A percentile compares a stretch with the other conserved stretches of the same genome.
These are phyloP conservation scores for Silene noctiflora DNA, from an alignment of 179 eudicot species.

Conservation along the genomic window DNA sequence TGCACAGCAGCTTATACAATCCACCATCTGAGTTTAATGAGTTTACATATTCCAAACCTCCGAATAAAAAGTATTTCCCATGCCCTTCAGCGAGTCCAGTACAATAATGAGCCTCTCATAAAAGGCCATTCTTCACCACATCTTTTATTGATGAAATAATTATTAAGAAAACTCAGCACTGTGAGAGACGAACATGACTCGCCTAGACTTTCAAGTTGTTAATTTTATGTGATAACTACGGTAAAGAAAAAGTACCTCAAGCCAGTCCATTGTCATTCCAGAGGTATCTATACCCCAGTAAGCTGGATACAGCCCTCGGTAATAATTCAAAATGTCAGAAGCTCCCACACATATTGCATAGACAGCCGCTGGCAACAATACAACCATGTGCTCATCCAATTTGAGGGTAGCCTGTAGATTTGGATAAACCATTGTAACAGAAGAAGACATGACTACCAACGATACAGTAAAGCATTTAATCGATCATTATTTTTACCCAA, in stretches of 20 bases:
- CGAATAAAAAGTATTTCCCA: neutral
- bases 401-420: slow-evolving; percentile 46
- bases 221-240: neutral
- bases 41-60: slow-evolving; percentile 1
- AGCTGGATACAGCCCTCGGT: slow-evolving; percentile 28
- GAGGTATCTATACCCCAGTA: slow-evolving; percentile 32
- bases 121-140: neutral
- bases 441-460: slow-evolving; percentile 8
- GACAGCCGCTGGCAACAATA: slow-evolving; percentile 68
- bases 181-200: neutral
- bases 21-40: slow-evolving; percentile 4
- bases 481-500: neutral
- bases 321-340: slow-evolving; percentile 38
- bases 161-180: neutral
- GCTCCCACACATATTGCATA: slow-evolving; percentile 76
- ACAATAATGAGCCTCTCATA: neutral
- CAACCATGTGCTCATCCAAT: slow-evolving; percentile 57
- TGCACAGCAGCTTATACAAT: slow-evolving; percentile 8
- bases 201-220: neutral
- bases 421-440: slow-evolving; percentile 11
- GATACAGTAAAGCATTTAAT: neutral
- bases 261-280: slow-evolving; percentile 36
- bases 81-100: neutral
- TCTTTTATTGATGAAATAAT: neutral
- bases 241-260: slow-evolving; percentile 34